These are phyloP conservation scores for Pythium dissimile DNA, from an alignment of 352 stramenopile genomes.

Conservation along the genomic window DNA sequence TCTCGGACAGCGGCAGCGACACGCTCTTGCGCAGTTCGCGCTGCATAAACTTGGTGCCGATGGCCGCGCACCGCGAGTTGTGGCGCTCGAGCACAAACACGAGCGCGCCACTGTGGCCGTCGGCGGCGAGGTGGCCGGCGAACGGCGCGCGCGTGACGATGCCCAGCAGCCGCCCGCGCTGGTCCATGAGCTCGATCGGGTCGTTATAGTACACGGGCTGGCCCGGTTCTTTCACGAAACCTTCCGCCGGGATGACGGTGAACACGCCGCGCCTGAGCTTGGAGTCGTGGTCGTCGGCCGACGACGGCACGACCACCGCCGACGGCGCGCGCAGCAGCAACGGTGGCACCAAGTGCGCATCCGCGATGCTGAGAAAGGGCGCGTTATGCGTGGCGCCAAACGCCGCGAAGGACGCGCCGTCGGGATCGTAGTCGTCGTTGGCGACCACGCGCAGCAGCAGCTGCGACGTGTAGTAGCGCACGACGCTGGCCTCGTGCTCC, in stretches of 20 bases:
- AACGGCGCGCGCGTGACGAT: slow-evolving; percentile 25
- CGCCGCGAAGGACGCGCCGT: slow-evolving; percentile 12
- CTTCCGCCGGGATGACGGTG: slow-evolving; percentile 33
- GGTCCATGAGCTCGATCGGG: slow-evolving; percentile 33
- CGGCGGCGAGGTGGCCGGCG: slow-evolving; percentile 27
- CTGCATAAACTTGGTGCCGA: slow-evolving; percentile 4
- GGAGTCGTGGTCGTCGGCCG: neutral
- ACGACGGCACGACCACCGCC: slow-evolving; percentile 25
- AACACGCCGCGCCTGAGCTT: slow-evolving; percentile 26
- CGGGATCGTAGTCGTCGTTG: slow-evolving; percentile 20
- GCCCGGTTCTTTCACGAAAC: slow-evolving; percentile 33
- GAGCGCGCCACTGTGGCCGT: slow-evolving; percentile 29
- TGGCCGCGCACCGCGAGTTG: neutral
- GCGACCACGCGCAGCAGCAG: slow-evolving; percentile 28
- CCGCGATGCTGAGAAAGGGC: slow-evolving; percentile 26
- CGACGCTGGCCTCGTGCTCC: slow-evolving; percentile 28
- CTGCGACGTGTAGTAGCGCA: slow-evolving; percentile 34
- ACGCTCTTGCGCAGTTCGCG: neutral
- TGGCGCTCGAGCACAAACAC: slow-evolving; percentile 35
- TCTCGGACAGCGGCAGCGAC: neutral
- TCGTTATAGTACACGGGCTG: slow-evolving; percentile 44
- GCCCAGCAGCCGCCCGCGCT: slow-evolving; percentile 29
- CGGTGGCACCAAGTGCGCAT: slow-evolving; percentile 10
- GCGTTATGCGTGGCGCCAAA: slow-evolving; percentile 5
- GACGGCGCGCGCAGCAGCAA: slow-evolving; percentile 26